These are phyloP conservation scores for Barbarea vulgaris DNA, from an alignment of 345 rosid species.

Conservation along the genomic window DNA sequence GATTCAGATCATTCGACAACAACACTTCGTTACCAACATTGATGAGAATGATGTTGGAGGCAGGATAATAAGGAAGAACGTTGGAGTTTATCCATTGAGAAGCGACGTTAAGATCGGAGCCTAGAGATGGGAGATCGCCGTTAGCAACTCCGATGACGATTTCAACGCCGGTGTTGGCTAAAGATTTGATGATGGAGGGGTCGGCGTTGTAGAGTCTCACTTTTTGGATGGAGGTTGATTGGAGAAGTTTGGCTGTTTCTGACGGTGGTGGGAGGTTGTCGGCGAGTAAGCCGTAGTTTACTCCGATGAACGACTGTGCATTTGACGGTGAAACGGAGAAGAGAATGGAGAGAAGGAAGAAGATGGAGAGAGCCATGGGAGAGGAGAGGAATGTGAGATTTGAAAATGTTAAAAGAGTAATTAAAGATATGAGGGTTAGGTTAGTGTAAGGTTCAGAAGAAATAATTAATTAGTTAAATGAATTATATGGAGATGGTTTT, in stretches of 20 bases:
- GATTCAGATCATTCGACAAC: conserved; percentile 57
- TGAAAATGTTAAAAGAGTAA: conserved; percentile 6
- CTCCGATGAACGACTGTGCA: conserved; percentile 69
- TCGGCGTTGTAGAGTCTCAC: conserved; percentile 78
- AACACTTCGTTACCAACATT: conserved; percentile 89
- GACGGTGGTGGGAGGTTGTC: conserved; percentile 81
- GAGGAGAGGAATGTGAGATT: conserved; percentile 7
- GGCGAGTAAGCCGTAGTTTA: conserved; percentile 84
- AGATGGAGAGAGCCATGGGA: conserved; percentile 21
- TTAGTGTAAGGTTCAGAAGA: background rate
- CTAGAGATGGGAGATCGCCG: conserved; percentile 69
- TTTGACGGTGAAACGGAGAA: conserved; percentile 31
- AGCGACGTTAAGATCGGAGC: conserved; percentile 70
- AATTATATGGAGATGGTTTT: background rate
- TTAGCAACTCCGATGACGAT: conserved; percentile 71
- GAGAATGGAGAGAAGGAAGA: background rate
- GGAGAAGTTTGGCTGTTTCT: conserved; percentile 75
- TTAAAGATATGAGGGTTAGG: background rate
- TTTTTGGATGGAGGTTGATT: conserved; percentile 68
- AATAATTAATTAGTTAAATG: background rate
- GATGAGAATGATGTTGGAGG: conserved; percentile 69
- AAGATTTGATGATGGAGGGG: conserved; percentile 63
- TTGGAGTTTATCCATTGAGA: conserved; percentile 67
- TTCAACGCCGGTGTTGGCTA: conserved; percentile 78
- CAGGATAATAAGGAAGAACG: conserved; percentile 73